Conservation (phyloP, 2,329 filamentous ascomycete species). For the Fusarium sp. region DNA sequence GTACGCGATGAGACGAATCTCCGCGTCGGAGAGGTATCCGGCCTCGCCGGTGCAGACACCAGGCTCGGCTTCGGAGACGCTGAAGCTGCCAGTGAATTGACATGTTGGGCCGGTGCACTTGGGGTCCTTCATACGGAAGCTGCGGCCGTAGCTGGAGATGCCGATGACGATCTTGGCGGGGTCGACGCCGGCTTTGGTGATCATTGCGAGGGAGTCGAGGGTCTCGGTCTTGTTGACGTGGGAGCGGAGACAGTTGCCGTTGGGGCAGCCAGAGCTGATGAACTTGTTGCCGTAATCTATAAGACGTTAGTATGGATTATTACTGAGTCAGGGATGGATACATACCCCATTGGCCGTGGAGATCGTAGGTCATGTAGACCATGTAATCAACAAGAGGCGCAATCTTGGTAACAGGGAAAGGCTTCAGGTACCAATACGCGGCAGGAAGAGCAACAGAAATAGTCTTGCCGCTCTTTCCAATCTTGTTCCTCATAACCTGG, state of each 20-base stretch:
- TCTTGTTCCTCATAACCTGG: conserved; percentile 39
- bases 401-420: conserved; percentile 48
- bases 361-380: conserved; percentile 51
- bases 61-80: conserved; percentile 32
- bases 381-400: conserved; percentile 47
- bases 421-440: conserved; percentile 52
- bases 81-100: conserved; percentile 39
- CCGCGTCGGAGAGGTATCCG: conserved; percentile 44
- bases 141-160: conserved; percentile 43
- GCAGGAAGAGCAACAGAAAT: conserved; percentile 51
- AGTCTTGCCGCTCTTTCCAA: conserved; percentile 44
- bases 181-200: conserved; percentile 49
- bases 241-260: conserved; percentile 48
- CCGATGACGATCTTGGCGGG: conserved; percentile 45
- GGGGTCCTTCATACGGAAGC: conserved; percentile 41
- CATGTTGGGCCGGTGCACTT: conserved; percentile 40
- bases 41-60: conserved; percentile 39
- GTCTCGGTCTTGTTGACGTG: conserved; percentile 54
- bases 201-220: conserved; percentile 47
- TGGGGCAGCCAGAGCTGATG: conserved; percentile 39
- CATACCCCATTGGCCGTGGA: conserved; percentile 48
- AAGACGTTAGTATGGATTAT: conserved; percentile 8
- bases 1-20: conserved; percentile 42
- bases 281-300: conserved; percentile 42
- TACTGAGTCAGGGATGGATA: no score